These are phyloP conservation scores for Sporisorium iseilematis-ciliati DNA, from an alignment of 1,284 basidiomycete species.

Conservation along the genomic window DNA sequence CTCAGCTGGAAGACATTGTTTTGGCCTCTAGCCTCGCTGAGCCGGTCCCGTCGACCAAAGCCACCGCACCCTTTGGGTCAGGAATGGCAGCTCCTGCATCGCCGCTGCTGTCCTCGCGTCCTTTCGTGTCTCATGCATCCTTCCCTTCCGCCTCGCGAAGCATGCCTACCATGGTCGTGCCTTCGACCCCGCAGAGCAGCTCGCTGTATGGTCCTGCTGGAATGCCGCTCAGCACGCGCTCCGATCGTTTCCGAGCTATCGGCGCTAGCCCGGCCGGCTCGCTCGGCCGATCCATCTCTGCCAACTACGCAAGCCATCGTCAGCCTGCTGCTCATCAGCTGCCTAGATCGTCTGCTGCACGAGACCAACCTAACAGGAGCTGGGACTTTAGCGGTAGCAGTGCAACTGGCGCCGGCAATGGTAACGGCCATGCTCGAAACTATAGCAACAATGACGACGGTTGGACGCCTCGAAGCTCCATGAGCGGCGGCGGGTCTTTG, in stretches of 20 bases:
- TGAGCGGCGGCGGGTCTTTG: conserved; percentile 10
- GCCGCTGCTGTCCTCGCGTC: conserved; percentile 41
- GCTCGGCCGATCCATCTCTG: conserved; percentile 36
- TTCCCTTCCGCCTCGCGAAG: conserved; percentile 28
- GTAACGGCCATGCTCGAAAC: conserved; percentile 11
- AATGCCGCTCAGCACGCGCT: conserved; percentile 41
- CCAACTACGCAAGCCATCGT: conserved; percentile 27
- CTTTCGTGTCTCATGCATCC: conserved; percentile 27
- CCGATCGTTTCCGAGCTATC: conserved; percentile 39
- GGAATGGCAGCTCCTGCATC: conserved; percentile 8
- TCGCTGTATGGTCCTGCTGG: conserved; percentile 10
- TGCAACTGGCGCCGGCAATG: neutral
- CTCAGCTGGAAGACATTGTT: conserved; percentile 25
- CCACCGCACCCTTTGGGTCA: neutral
- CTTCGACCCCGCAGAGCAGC: conserved; percentile 27
- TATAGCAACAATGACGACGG: conserved; percentile 22
- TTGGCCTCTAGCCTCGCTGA: conserved; percentile 13
- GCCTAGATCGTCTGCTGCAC: conserved; percentile 11
- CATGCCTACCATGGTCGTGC: conserved; percentile 29
- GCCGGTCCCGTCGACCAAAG: conserved; percentile 6
- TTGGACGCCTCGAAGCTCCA: conserved; percentile 18
- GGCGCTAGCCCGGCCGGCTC: conserved; percentile 31
- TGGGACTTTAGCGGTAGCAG: conserved; percentile 12
- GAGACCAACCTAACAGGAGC: conserved; percentile 9
- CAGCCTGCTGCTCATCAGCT: conserved; percentile 14